Percentiles rank a stretch among this genome's conserved stretches.
phyloP scores from a whole-genome alignment of 805 yeast species.

The Phaffomyces thermotolerans region DNA sequence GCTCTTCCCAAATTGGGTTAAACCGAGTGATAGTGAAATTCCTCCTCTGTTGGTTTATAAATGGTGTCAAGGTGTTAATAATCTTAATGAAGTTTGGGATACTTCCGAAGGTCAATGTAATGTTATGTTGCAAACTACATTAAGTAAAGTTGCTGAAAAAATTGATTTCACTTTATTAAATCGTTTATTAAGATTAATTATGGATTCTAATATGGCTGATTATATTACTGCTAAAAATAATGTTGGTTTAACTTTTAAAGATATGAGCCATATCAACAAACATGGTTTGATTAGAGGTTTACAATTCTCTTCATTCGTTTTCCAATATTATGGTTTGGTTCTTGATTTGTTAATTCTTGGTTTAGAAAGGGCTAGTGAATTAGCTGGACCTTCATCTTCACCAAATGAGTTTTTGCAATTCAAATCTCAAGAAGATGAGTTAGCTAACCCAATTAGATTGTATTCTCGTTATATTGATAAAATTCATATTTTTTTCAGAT shows the following conservation, averaged over 20 bases:
- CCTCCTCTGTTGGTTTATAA: slow-evolving; percentile 89
- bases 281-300: slow-evolving; percentile 84
- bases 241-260: slow-evolving; percentile 75
- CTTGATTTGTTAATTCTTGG: slow-evolving; percentile 81
- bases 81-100: slow-evolving; percentile 73
- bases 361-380: slow-evolving; percentile 73
- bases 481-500: slow-evolving; percentile 71
- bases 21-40: slow-evolving; percentile 89
- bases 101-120: slow-evolving; percentile 65
- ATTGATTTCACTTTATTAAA: slow-evolving; percentile 84
- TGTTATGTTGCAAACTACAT: slow-evolving; percentile 74
- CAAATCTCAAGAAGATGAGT: slow-evolving; percentile 49
- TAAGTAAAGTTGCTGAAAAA: slow-evolving; percentile 71
- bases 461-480: slow-evolving; percentile 82
- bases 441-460: slow-evolving; percentile 65
- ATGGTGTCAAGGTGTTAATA: slow-evolving; percentile 90
- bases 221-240: slow-evolving; percentile 90
- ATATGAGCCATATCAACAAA: slow-evolving; percentile 89
- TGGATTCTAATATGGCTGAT: slow-evolving; percentile 90
- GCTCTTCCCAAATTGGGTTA: slow-evolving; percentile 92
- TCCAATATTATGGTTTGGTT: slow-evolving; percentile 84
- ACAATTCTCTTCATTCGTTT: slow-evolving; percentile 83
- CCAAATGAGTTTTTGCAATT: slow-evolving; percentile 82
- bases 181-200: slow-evolving; percentile 67
- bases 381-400: slow-evolving; percentile 68